A percentile compares a stretch with the other conserved stretches of the same genome.
Conservation (phyloP, 2,329 filamentous ascomycete genomes). For the Dactylella cylindrospora region DNA sequence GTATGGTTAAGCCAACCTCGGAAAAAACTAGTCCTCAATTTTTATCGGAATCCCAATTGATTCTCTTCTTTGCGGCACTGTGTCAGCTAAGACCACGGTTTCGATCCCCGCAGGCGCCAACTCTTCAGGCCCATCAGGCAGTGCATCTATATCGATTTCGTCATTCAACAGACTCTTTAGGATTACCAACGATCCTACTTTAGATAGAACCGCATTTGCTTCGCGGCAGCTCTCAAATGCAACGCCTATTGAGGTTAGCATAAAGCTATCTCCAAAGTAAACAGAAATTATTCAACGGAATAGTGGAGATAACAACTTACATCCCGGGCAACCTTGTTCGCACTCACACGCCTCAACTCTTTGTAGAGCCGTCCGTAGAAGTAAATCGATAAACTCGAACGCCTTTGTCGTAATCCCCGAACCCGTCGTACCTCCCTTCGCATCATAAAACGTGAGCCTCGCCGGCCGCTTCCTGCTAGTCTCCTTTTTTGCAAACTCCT, state of each 20-base stretch:
- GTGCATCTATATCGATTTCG: conserved; percentile 76
- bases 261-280: conserved; percentile 14
- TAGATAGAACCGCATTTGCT: conserved; percentile 38
- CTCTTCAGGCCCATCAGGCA: conserved; percentile 82
- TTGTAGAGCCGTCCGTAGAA: conserved; percentile 61
- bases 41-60: too few relatives aligned
- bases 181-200: conserved; percentile 54
- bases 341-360: conserved; percentile 77
- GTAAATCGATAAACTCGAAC: conserved; percentile 83
- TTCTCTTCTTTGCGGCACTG: too few relatives aligned
- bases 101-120: conserved; percentile 71
- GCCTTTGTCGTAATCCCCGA: conserved; percentile 88
- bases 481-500: conserved; percentile 76
- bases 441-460: conserved; percentile 88
- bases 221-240: conserved; percentile 38
- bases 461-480: conserved; percentile 78
- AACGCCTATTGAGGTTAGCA: conserved; percentile 15
- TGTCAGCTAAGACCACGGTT: conserved; percentile 75
- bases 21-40: too few relatives aligned
- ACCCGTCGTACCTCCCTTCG: conserved; percentile 74
- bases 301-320: conserved; percentile 72
- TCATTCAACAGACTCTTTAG: conserved; percentile 72
- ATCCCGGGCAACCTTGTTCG: conserved; percentile 80
- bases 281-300: conserved; percentile 22
- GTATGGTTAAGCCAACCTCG: too few relatives aligned